Base-by-base conservation (phyloP, 768 basidiomycete species). In the Rhodotorula babjevae region DNA sequence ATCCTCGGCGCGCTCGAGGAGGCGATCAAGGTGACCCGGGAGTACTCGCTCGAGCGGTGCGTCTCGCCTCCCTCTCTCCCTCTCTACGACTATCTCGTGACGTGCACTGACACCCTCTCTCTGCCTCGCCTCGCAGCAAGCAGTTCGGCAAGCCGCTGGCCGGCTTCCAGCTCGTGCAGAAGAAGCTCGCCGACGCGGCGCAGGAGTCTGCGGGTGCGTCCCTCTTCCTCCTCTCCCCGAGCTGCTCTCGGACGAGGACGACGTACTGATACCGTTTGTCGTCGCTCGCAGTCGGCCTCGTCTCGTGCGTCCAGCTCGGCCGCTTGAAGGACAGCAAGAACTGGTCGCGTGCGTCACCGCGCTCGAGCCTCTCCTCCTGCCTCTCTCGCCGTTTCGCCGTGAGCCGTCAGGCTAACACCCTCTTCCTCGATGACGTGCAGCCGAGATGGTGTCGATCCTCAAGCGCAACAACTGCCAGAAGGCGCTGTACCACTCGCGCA, bases 381-480 rank as follows among this genome's bases (percentile, higher is more conserved):
- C 16, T 44, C n/a, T 8, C 27, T 11, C 50, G 6, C 21, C 27
- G n/a, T n/a, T n/a, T n/a, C n/a, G n/a, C 18, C n/a, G 6, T 15
- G 10, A 12, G 23, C 27, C 3, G 2, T 33, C 21, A 49, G n/a
- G n/a, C 29, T 49, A 16, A 33, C 23, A 36, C 21, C 44, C 2
- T 31, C 3, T 23, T 31, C 8, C 36, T 36, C 36, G 36, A 23
- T 19, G 25, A 1, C 14, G 2, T 3, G 33, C 74, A 69, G 64
- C 95, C 6, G 93, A 97, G 81, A 97, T 97, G 93, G 85, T 98
- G 74, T 93, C 91, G 77, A 84, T 97, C 79, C 85, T 97, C 71
- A 98, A 98, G 85, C 86, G 91, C 76, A 98, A 98, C 79, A 97
- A 97, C 77, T 93, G 92, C 77, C 92, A 92, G 23, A 94, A 94